A percentile compares a stretch with the other conserved stretches of the same genome.
These are phyloP conservation scores for Neonectria coccinea DNA, from an alignment of 2,329 filamentous ascomycete species.

Conservation along the genomic window DNA sequence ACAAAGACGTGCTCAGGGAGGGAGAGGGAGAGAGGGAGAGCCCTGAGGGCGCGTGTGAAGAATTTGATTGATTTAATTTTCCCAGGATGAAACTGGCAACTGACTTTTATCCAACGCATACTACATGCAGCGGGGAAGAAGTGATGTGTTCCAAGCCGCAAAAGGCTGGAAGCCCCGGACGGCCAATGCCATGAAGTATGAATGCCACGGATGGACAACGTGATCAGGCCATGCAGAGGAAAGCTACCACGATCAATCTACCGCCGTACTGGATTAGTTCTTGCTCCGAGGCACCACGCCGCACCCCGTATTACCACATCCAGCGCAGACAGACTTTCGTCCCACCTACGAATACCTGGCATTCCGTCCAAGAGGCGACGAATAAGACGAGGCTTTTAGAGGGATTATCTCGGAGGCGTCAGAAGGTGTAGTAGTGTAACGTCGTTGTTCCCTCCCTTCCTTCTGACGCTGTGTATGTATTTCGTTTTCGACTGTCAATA, in stretches of 20 bases:
- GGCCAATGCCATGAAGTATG: background rate
- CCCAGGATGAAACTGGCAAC: background rate
- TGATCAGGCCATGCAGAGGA: slow-evolving; percentile 5
- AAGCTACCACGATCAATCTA: background rate
- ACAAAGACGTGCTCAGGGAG: background rate
- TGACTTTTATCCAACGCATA: background rate
- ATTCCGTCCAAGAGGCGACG: background rate
- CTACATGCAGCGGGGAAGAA: slow-evolving; percentile 13
- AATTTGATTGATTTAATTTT: background rate
- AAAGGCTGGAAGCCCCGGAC: background rate
- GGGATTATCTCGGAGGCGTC: background rate
- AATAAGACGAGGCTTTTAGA: background rate
- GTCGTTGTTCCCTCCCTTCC: background rate
- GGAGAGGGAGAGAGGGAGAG: background rate
- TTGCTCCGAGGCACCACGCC: background rate
- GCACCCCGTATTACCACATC: background rate
- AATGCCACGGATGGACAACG: slow-evolving; percentile 1
- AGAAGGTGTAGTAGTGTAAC: background rate
- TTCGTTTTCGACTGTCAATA: too few species aligned
- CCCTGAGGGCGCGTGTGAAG: background rate
- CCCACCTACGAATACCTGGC: background rate
- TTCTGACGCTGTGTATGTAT: too few species aligned
- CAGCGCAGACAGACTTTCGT: background rate
- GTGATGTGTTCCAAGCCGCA: background rate
- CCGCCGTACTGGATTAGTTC: background rate